Percentiles rank a stretch among this genome's conserved stretches.
Conservation (phyloP, 176 grass and related monocot species). For the Oryza meridionalis region DNA sequence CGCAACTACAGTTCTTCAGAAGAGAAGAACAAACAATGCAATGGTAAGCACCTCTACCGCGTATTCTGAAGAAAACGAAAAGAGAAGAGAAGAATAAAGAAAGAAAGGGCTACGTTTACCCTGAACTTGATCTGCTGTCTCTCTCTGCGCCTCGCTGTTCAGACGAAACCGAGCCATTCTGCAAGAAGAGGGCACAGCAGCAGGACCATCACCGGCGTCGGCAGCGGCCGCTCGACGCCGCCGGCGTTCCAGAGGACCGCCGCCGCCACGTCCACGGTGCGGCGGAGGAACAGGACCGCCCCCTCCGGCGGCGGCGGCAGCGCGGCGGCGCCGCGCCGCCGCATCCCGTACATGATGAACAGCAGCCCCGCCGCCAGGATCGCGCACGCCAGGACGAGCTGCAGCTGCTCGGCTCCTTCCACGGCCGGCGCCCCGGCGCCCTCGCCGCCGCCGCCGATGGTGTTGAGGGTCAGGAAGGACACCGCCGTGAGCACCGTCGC, state of each 20-base stretch:
- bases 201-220: not conserved
- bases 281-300: not conserved
- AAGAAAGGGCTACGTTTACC: not conserved
- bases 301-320: not conserved
- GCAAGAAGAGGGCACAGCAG: slow-evolving; percentile 1
- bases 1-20: not conserved
- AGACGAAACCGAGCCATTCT: slow-evolving; percentile 36
- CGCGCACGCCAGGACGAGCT: slow-evolving; percentile 19
- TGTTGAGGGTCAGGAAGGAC: not conserved
- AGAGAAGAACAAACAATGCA: not conserved
- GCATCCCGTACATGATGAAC: slow-evolving; percentile 17
- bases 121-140: not conserved
- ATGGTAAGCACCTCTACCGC: not conserved
- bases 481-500: not conserved
- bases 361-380: slow-evolving; percentile 20
- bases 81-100: not conserved
- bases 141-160: not conserved
- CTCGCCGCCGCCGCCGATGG: not conserved
- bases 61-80: not conserved
- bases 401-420: too few relatives aligned
- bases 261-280: not conserved
- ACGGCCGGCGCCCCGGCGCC: too few relatives aligned
- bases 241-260: slow-evolving; percentile 10
- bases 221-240: not conserved
- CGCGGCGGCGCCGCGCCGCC: not conserved